These are phyloP conservation scores for Camelina neglecta DNA, from an alignment of 345 rosid species.

Conservation along the genomic window DNA sequence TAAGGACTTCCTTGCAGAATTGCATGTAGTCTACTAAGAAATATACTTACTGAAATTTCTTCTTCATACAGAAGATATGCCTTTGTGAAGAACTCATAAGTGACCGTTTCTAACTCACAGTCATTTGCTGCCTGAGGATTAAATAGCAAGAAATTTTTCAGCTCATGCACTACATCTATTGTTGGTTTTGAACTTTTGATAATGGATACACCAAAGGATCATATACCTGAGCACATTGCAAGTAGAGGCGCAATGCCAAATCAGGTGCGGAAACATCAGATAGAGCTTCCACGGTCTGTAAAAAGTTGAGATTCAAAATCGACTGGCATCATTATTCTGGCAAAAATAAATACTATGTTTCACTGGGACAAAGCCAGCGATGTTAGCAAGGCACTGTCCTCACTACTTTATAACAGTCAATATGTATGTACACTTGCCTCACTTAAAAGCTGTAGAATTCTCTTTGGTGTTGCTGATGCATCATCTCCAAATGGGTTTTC, in stretches of 20 bases:
- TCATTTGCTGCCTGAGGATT: conserved; percentile 87
- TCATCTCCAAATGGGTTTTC: conserved; percentile 97
- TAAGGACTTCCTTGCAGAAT: conserved; percentile 25
- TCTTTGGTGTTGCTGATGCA: conserved; percentile 70
- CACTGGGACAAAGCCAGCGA: conserved; percentile 21
- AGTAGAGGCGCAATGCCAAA: conserved; percentile 74
- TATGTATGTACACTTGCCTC: conserved; percentile 59
- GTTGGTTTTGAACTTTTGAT: conserved; percentile 5
- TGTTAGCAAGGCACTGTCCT: conserved; percentile 19
- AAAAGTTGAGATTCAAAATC: conserved; percentile 6
- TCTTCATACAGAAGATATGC: conserved; percentile 95
- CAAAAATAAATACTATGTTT: conserved; percentile 18
- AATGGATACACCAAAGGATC: conserved; percentile 13
- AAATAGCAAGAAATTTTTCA: conserved; percentile 16
- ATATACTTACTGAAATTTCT: conserved; percentile 91
- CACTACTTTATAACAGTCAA: conserved; percentile 23
- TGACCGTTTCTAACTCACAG: conserved; percentile 80
- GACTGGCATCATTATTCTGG: conserved; percentile 15
- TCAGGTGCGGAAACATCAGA: conserved; percentile 81
- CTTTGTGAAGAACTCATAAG: conserved; percentile 94
- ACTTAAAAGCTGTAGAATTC: conserved; percentile 82
- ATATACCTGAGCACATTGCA: conserved; percentile 93
- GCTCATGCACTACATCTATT: conserved; percentile 22
- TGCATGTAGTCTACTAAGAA: conserved; percentile 3
- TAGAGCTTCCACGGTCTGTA: conserved; percentile 79